These are phyloP conservation scores for Tricholoma sp. DNA, from an alignment of 768 basidiomycete genomes.

Conservation along the genomic window DNA sequence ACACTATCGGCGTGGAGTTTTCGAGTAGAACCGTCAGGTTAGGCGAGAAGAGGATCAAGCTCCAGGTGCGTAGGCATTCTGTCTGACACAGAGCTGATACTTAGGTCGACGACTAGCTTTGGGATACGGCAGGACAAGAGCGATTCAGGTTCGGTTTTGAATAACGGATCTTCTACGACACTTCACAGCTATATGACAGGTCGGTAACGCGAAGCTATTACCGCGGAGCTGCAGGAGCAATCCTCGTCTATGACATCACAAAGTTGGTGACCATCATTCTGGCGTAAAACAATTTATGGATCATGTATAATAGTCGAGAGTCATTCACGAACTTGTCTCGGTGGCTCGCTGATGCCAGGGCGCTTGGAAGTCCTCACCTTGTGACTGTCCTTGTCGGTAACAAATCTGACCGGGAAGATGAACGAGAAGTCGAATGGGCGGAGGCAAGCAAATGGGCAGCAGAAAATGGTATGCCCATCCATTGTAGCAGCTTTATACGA, in stretches of 20 bases:
- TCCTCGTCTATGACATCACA: slow-evolving; percentile 93
- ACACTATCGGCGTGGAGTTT: slow-evolving; percentile 98
- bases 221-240: slow-evolving; percentile 87
- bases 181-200: slow-evolving; percentile 30
- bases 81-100: background rate
- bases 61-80: slow-evolving; percentile 60
- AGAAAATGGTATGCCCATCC: slow-evolving; percentile 68
- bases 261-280: slow-evolving; percentile 42
- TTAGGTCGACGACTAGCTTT: slow-evolving; percentile 50
- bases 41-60: slow-evolving; percentile 91
- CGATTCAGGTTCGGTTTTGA: slow-evolving; percentile 63
- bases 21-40: slow-evolving; percentile 90
- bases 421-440: slow-evolving; percentile 91
- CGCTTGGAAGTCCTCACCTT: slow-evolving; percentile 87
- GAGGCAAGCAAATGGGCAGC: slow-evolving; percentile 96
- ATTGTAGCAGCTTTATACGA: background rate
- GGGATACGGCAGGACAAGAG: slow-evolving; percentile 98
- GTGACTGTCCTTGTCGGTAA: slow-evolving; percentile 91
- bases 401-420: slow-evolving; percentile 92
- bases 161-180: background rate
- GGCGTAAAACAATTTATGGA: background rate
- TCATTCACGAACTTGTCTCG: slow-evolving; percentile 79
- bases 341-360: slow-evolving; percentile 93
- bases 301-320: slow-evolving; percentile 55
- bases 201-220: slow-evolving; percentile 96